These are phyloP conservation scores for Teunomyces cretensis DNA, from an alignment of 805 yeast genomes.

Conservation along the genomic window DNA sequence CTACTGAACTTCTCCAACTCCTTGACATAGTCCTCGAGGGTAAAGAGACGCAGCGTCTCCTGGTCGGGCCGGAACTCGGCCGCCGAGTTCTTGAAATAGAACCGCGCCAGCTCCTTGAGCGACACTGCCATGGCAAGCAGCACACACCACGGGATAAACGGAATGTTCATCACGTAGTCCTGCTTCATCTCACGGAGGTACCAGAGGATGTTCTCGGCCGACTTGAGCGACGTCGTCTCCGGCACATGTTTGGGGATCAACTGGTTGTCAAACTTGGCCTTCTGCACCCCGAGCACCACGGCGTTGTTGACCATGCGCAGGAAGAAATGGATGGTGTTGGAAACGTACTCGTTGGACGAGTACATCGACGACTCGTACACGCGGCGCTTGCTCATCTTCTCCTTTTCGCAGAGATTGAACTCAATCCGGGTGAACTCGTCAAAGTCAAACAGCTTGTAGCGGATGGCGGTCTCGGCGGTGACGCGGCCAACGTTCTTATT, in stretches of 20 bases:
- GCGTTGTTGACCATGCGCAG: constrained; percentile 28
- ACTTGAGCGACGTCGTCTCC: constrained; percentile 19
- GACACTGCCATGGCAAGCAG: constrained; percentile 27
- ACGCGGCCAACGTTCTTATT: constrained; percentile 12
- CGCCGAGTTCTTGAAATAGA: constrained; percentile 3
- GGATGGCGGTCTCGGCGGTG: constrained; percentile 9
- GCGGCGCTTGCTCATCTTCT: constrained; percentile 7
- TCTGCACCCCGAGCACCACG: constrained; percentile 25
- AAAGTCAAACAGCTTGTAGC: constrained; percentile 19
- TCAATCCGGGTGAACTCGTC: constrained; percentile 28
- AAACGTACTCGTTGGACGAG: constrained; percentile 14
- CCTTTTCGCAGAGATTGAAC: constrained; percentile 24
- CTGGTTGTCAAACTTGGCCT: constrained; percentile 24
- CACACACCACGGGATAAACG: constrained; percentile 25
- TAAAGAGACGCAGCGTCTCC: constrained; percentile 7
- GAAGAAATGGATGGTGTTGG: constrained; percentile 22
- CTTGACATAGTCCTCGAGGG: constrained; percentile 18
- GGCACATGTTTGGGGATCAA: constrained; percentile 21
- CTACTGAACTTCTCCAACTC: constrained; percentile 19
- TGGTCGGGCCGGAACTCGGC: not conserved
- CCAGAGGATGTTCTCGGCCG: constrained; percentile 28
- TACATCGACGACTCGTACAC: constrained; percentile 5
- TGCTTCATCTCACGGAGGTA: constrained; percentile 19
- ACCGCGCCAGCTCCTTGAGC: constrained; percentile 18
- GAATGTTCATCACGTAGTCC: constrained; percentile 22